Evolutionary conservation across 1,284 basidiomycete genomes (phyloP).

Genomic region (Tilletia caries): DNA sequence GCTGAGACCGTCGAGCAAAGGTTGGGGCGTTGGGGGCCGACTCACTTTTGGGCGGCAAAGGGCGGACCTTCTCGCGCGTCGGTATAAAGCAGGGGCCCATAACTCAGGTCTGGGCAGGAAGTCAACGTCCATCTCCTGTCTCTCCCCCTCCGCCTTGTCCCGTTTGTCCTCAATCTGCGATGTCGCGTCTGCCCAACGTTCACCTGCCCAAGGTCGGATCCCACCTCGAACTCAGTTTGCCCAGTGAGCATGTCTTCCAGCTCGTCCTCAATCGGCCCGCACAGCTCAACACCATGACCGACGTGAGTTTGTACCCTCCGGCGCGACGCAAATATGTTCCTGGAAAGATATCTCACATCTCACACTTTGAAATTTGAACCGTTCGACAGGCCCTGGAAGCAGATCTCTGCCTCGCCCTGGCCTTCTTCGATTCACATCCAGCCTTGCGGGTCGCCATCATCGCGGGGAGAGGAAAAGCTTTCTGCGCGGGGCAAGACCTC

Average conservation of each 20-base stretch:
- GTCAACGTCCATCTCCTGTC: too few species aligned
- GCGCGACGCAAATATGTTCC: not conserved
- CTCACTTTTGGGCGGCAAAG: too few species aligned
- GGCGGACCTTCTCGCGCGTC: too few species aligned
- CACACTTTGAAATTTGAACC: too few species aligned
- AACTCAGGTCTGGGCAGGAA: too few species aligned
- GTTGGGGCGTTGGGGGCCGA: too few species aligned
- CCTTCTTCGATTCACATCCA: constrained; percentile 74
- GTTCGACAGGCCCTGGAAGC: constrained; percentile 57
- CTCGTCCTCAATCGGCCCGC: constrained; percentile 72
- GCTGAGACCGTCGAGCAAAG: too few species aligned
- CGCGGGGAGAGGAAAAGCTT: constrained; percentile 71
- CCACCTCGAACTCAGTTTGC: constrained; percentile 34
- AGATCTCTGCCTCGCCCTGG: constrained; percentile 63
- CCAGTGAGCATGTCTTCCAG: constrained; percentile 59
- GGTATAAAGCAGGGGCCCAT: too few species aligned
- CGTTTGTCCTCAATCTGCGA: too few species aligned
- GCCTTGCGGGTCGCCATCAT: constrained; percentile 72
- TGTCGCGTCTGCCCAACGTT: too few species aligned
- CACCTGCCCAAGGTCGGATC: constrained; percentile 33
- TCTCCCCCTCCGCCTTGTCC: too few species aligned
- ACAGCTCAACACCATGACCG: constrained; percentile 68
- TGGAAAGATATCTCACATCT: too few species aligned
- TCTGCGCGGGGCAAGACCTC: constrained; percentile 63
- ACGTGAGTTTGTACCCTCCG: constrained; percentile 18